Evolutionary conservation across 2,329 filamentous ascomycete genomes (phyloP), one percentile per base, ranked within the genome.

Genomic region (Colletotrichum orbiculare): DNA sequence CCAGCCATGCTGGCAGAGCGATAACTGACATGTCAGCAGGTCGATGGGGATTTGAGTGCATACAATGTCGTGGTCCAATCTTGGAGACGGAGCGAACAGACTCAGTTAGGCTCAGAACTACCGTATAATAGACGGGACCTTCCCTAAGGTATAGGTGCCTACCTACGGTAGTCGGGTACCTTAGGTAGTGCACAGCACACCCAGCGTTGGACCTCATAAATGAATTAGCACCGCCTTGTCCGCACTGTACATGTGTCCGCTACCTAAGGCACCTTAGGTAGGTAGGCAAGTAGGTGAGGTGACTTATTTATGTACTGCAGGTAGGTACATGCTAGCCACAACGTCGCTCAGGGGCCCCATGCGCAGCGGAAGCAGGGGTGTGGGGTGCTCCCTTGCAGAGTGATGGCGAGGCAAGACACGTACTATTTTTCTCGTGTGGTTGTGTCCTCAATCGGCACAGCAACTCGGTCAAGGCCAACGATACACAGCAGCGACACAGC

Each of bases 341-440:
- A 65, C 57, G 35, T 55, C 35, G 46, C 37, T 43, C 46, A 65
- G 58, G 58, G 25, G 46, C 46, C 53, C 62, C 62, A 65, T 65
- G 62, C 58, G 33, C 25, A n/a, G 37, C 45, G 46, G 25, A 60
- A 55, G 58, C 62, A 65, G 58, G 62, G 61, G 48, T 9, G 7
- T 13, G 46, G 56, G 39, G 25, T 50, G 15, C 47, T 43, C 50
- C 54, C 45, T 57, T 57, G 45, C 45, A 49, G 45, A 41, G 45
- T 38, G n/a, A 13, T 25, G 25, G 25, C 25, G 25, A 25, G 25
- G 25, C 25, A 25, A 25, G 25, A 25, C 25, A 25, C 25, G 25
- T 5, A 25, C 25, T 25, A 25, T 25, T 25, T 25, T 25, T 5
- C 4, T 25, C 25, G 25, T 25, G 25, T 25, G 25, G 25, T 25